These are phyloP conservation scores for Lipomyces lipofer DNA, from an alignment of 805 yeast species.

Conservation along the genomic window DNA sequence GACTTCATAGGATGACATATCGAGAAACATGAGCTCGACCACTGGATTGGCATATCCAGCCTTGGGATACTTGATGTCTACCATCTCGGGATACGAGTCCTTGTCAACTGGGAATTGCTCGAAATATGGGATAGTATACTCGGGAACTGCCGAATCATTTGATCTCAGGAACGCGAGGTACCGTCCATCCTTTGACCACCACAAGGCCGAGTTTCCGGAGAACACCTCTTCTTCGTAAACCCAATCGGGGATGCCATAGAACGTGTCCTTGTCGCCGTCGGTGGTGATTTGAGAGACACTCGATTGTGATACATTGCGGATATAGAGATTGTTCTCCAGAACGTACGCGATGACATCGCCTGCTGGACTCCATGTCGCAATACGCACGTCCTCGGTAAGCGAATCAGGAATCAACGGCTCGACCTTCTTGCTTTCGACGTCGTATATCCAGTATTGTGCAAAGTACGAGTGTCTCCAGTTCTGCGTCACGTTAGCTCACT, in stretches of 20 bases:
- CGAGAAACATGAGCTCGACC: slow-evolving; percentile 55
- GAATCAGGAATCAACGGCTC: slow-evolving; percentile 37
- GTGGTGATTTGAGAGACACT: slow-evolving; percentile 53
- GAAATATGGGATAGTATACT: slow-evolving; percentile 72
- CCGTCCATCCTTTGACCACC: slow-evolving; percentile 86
- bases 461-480: slow-evolving; percentile 72
- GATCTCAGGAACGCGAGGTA: slow-evolving; percentile 63
- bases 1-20: slow-evolving; percentile 37
- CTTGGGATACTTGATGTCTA: slow-evolving; percentile 74
- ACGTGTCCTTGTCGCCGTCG: slow-evolving; percentile 66
- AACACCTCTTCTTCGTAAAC: slow-evolving; percentile 90
- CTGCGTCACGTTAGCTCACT: neutral
- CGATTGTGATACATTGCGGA: slow-evolving; percentile 47
- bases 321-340: slow-evolving; percentile 65
- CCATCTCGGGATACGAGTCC: slow-evolving; percentile 60
- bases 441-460: slow-evolving; percentile 63
- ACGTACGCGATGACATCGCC: slow-evolving; percentile 68
- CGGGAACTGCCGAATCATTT: slow-evolving; percentile 73
- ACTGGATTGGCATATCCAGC: slow-evolving; percentile 77
- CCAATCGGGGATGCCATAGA: slow-evolving; percentile 93
- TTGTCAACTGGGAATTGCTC: slow-evolving; percentile 51
- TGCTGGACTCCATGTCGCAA: slow-evolving; percentile 74
- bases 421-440: slow-evolving; percentile 44
- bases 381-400: slow-evolving; percentile 43
- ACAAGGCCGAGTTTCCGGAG: slow-evolving; percentile 64